Conservation (phyloP, 2,329 filamentous ascomycete species). For the Penicillium hesseltinei region DNA sequence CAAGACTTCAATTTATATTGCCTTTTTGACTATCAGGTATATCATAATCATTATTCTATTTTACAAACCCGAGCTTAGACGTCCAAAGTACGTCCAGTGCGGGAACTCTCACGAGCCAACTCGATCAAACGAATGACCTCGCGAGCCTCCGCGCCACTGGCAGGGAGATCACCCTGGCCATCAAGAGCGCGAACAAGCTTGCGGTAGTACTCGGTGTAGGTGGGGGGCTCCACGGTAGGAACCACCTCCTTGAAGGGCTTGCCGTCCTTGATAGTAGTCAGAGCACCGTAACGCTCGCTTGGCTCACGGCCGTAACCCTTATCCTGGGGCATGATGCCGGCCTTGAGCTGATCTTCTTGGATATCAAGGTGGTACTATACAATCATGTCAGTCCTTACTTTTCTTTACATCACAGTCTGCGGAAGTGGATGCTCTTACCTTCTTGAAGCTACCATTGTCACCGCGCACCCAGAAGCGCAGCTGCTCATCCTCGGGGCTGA, state of each 20-base stretch:
- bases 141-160: slow-evolving; percentile 53
- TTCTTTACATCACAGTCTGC: neutral
- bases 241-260: slow-evolving; percentile 51
- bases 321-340: slow-evolving; percentile 61
- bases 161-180: slow-evolving; percentile 55
- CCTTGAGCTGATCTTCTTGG: slow-evolving; percentile 72
- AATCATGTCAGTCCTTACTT: neutral
- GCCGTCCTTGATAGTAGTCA: slow-evolving; percentile 58
- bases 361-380: slow-evolving; percentile 59
- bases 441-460: slow-evolving; percentile 71
- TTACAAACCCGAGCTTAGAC: slow-evolving; percentile 24
- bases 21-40: slow-evolving; percentile 4
- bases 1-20: neutral
- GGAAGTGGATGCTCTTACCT: slow-evolving; percentile 46
- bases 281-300: slow-evolving; percentile 54
- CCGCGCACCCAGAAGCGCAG: slow-evolving; percentile 75
- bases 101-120: slow-evolving; percentile 54
- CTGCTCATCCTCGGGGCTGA: slow-evolving; percentile 68
- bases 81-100: slow-evolving; percentile 49
- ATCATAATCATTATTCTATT: slow-evolving; percentile 19
- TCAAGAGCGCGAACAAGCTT: slow-evolving; percentile 52
- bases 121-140: slow-evolving; percentile 58
- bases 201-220: slow-evolving; percentile 67
- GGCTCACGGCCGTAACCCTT: slow-evolving; percentile 64
- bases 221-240: slow-evolving; percentile 63